These are phyloP conservation scores for Penicillium sp. DNA, from an alignment of 2,329 filamentous ascomycete species.

Conservation along the genomic window DNA sequence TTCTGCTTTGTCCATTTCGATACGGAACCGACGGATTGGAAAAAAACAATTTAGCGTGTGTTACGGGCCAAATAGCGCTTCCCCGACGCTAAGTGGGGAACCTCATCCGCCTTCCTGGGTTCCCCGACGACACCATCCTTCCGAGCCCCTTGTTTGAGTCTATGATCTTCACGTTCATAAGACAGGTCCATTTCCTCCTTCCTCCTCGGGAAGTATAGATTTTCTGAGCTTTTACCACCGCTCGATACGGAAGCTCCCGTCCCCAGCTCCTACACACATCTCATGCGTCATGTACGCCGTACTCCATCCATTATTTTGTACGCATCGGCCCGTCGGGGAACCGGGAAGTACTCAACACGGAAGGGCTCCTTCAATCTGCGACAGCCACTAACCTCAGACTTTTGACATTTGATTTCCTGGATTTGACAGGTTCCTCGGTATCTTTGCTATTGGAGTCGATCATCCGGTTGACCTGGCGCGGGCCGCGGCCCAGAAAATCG, in stretches of 20 bases:
- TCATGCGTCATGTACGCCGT: neutral
- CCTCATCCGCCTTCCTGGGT: neutral
- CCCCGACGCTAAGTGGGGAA: conserved; percentile 2
- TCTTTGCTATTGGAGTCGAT: neutral
- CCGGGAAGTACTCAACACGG: neutral
- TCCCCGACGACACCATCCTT: neutral
- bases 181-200: neutral
- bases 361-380: neutral
- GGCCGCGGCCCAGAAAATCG: neutral
- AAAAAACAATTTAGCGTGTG: neutral
- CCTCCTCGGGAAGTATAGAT: neutral
- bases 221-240: neutral
- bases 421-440: conserved; percentile 7
- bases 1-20: neutral
- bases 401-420: neutral
- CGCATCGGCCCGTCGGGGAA: conserved; percentile 3
- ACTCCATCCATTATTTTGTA: neutral
- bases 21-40: neutral
- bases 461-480: neutral
- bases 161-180: neutral
- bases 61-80: neutral
- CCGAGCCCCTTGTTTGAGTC: neutral
- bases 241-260: neutral
- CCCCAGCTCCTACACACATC: neutral
- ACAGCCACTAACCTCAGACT: neutral